Percentiles rank a stretch among this genome's conserved stretches.
Evolutionary conservation across 2,329 filamentous ascomycete species (phyloP).

Genomic region (Talaromyces sp.): DNA sequence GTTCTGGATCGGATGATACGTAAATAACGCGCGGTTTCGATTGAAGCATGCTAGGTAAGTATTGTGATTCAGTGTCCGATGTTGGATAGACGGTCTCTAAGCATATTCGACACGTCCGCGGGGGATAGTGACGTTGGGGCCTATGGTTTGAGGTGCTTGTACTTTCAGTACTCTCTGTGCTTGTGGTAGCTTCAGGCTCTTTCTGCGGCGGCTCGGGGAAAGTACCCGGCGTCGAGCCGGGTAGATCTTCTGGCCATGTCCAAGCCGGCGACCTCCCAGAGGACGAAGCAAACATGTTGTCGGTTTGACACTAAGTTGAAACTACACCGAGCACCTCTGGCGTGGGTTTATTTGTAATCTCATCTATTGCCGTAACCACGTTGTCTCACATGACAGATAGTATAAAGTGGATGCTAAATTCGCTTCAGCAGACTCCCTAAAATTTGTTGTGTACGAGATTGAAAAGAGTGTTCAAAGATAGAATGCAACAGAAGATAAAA

Average conservation of each 20-base stretch:
- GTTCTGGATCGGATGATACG: slow-evolving; percentile 67
- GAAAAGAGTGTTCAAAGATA: slow-evolving; percentile 18
- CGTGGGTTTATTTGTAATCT: background rate
- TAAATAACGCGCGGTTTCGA: slow-evolving; percentile 62
- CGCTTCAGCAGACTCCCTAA: background rate
- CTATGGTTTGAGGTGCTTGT: slow-evolving; percentile 20
- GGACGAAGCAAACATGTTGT: slow-evolving; percentile 4
- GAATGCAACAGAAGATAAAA: slow-evolving; percentile 21
- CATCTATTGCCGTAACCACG: background rate
- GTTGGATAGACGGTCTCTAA: slow-evolving; percentile 67
- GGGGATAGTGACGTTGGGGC: slow-evolving; percentile 56
- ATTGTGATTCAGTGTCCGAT: slow-evolving; percentile 54
- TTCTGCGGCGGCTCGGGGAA: slow-evolving; percentile 9
- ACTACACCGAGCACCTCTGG: background rate
- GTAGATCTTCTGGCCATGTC: slow-evolving; percentile 19
- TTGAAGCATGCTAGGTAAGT: slow-evolving; percentile 56
- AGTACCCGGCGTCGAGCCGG: background rate
- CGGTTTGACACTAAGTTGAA: background rate
- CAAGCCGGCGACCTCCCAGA: slow-evolving; percentile 8
- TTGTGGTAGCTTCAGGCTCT: slow-evolving; percentile 18
- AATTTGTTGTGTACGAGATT: background rate
- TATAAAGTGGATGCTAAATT: background rate
- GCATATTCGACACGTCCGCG: slow-evolving; percentile 84
- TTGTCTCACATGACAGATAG: slow-evolving; percentile 3
- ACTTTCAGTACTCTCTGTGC: slow-evolving; percentile 19